Percentiles rank a stretch among this genome's conserved stretches.
Evolutionary conservation across 345 rosid species (phyloP).

Genomic region (Psidium friedrichsthalianum): DNA sequence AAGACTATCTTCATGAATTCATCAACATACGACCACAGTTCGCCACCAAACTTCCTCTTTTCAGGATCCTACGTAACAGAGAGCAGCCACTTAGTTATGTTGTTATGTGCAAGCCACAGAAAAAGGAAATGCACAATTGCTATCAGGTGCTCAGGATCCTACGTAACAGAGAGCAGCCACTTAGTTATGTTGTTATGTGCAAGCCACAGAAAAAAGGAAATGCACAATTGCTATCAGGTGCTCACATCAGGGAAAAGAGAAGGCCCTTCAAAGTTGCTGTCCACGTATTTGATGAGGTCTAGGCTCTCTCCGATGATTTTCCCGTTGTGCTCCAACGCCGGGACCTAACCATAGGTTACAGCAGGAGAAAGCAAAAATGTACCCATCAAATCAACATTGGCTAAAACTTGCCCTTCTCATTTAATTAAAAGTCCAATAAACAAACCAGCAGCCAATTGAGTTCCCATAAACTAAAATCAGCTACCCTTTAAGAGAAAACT

Average conservation of each 20-base stretch:
- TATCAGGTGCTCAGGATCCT: constrained; percentile 91
- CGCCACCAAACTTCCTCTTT: constrained; percentile 48
- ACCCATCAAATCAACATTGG: not conserved
- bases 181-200: not conserved
- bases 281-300: constrained; percentile 64
- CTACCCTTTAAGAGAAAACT: not conserved
- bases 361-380: not conserved
- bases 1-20: constrained; percentile 27
- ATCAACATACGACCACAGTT: constrained; percentile 41
- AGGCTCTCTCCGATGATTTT: constrained; percentile 80
- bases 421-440: not conserved
- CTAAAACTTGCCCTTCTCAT: not conserved
- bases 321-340: constrained; percentile 85
- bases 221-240: not conserved
- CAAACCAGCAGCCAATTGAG: not conserved
- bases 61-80: too few relatives aligned
- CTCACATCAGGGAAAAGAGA: constrained; percentile 56
- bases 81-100: too few relatives aligned
- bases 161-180: not conserved
- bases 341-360: constrained; percentile 35
- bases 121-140: too few relatives aligned
- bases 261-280: constrained; percentile 77
- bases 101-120: too few relatives aligned
- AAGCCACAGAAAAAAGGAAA: not conserved
- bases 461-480: not conserved